These are phyloP conservation scores for Oryza meyeriana DNA, from an alignment of 176 grass and related monocot species.

Conservation along the genomic window DNA sequence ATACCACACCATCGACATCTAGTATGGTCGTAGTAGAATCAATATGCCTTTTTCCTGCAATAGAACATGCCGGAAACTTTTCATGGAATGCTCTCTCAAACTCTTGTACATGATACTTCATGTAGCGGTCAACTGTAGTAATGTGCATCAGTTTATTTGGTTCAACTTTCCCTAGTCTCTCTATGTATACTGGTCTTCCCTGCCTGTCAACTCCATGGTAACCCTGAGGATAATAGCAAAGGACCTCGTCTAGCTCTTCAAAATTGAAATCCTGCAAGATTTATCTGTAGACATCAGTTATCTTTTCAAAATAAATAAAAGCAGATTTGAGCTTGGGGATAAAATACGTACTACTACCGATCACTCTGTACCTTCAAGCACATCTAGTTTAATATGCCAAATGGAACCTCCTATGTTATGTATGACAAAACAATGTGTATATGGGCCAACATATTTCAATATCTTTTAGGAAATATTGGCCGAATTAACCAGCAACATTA, in stretches of 20 bases:
- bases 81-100: constrained; percentile 79
- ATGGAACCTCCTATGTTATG: neutral
- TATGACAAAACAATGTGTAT: neutral
- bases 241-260: constrained; percentile 74
- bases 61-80: constrained; percentile 70
- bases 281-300: neutral
- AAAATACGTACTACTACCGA: neutral
- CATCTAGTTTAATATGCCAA: neutral
- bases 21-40: constrained; percentile 81
- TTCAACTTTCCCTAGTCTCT: constrained; percentile 77
- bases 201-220: constrained; percentile 89
- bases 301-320: neutral
- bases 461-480: neutral
- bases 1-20: constrained; percentile 87
- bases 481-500: neutral
- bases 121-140: constrained; percentile 80
- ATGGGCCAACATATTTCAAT: constrained; percentile 3
- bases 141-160: constrained; percentile 77
- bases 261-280: constrained; percentile 70
- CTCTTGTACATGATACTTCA: constrained; percentile 87
- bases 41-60: constrained; percentile 75
- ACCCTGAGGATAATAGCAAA: constrained; percentile 74
- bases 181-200: constrained; percentile 83
- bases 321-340: neutral
- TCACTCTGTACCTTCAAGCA: neutral